phyloP scores from a whole-genome alignment of 2,329 filamentous ascomycete species.

The Karstenula rhodostoma region DNA sequence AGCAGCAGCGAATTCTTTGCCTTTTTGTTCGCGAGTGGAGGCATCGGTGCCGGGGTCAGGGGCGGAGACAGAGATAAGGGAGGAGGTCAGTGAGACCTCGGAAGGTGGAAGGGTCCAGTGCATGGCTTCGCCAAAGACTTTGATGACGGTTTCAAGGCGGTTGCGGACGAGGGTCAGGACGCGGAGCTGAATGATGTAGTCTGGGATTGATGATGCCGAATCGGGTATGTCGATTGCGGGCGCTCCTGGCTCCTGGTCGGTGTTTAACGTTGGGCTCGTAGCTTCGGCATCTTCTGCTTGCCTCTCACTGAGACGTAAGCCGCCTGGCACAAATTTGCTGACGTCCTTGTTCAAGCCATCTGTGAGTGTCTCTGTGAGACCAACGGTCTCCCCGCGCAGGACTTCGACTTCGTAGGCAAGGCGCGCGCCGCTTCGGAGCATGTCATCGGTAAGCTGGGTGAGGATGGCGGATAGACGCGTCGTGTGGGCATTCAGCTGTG shows the following conservation, averaged over 20 bases:
- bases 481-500: conserved; percentile 88
- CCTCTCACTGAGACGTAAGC: conserved; percentile 30
- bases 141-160: conserved; percentile 88
- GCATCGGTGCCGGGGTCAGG: conserved; percentile 74
- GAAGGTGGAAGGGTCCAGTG: conserved; percentile 92
- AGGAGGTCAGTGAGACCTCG: conserved; percentile 82
- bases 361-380: conserved; percentile 79
- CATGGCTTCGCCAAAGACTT: conserved; percentile 93
- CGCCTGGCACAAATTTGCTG: conserved; percentile 71
- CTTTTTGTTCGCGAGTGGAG: conserved; percentile 83
- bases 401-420: conserved; percentile 95
- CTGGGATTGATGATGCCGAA: conserved; percentile 29
- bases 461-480: conserved; percentile 81
- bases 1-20: conserved; percentile 77
- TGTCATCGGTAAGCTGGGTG: conserved; percentile 92
- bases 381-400: conserved; percentile 83
- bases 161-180: conserved; percentile 82
- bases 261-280: conserved; percentile 13
- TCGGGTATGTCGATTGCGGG: not conserved
- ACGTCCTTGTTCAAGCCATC: conserved; percentile 78
- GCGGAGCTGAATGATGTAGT: conserved; percentile 78
- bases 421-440: conserved; percentile 84
- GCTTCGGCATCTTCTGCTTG: conserved; percentile 13
- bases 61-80: conserved; percentile 88
- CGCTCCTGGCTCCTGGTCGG: conserved; percentile 8